Conservation (phyloP, 345 rosid genomes). For the Bruguiera parviflora region DNA sequence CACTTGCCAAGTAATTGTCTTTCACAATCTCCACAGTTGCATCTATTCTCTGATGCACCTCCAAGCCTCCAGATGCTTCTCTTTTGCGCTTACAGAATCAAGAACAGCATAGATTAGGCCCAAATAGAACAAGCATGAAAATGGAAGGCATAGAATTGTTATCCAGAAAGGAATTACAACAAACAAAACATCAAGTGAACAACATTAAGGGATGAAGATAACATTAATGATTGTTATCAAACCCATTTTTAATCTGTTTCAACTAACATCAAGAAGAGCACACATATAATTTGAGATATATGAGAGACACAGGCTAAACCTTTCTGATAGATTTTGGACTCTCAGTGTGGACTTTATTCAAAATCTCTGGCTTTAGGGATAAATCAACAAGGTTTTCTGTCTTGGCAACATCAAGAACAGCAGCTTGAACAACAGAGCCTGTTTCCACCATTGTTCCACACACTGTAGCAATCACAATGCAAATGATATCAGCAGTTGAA, state of each 20-base stretch:
- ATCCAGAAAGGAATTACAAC: background rate
- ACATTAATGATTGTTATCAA: background rate
- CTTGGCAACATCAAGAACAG: slow-evolving; percentile 79
- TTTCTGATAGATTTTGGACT: slow-evolving; percentile 45
- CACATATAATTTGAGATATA: slow-evolving; percentile 2
- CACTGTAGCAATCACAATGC: slow-evolving; percentile 41
- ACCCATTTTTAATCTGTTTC: background rate
- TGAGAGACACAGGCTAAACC: slow-evolving; percentile 33
- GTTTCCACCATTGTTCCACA: slow-evolving; percentile 49
- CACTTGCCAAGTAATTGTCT: slow-evolving; percentile 87
- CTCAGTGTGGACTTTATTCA: slow-evolving; percentile 37
- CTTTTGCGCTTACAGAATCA: slow-evolving; percentile 70
- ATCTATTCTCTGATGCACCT: slow-evolving; percentile 65
- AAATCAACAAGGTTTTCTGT: slow-evolving; percentile 79
- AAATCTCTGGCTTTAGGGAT: slow-evolving; percentile 71
- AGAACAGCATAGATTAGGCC: slow-evolving; percentile 12
- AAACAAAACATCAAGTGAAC: background rate
- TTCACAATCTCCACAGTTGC: slow-evolving; percentile 92
- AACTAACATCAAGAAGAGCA: slow-evolving; percentile 6
- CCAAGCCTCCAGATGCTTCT: slow-evolving; percentile 54
- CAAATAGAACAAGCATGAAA: slow-evolving; percentile 13
- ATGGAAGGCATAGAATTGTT: background rate
- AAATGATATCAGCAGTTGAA: slow-evolving; percentile 7
- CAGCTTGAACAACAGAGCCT: slow-evolving; percentile 67
- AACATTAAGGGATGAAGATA: background rate